phyloP scores from a whole-genome alignment of 2,329 filamentous ascomycete species.

The Fusarium citri region DNA sequence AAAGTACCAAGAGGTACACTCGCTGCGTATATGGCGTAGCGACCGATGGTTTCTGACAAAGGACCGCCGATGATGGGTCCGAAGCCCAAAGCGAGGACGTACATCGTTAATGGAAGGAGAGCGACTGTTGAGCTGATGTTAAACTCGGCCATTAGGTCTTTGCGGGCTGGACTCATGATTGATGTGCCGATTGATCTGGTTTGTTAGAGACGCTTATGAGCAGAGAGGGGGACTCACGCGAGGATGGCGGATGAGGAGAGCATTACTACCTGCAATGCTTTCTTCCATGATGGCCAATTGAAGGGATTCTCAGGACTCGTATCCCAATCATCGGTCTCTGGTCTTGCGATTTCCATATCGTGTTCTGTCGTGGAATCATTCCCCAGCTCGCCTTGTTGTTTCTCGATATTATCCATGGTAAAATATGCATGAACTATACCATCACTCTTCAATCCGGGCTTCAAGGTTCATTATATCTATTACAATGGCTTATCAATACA shows the following conservation, averaged over 20 bases:
- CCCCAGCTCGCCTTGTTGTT: slow-evolving; percentile 5
- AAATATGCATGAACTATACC: background rate
- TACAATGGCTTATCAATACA: background rate
- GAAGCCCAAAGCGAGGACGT: slow-evolving; percentile 69
- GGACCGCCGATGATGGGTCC: slow-evolving; percentile 71
- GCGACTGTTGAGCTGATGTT: slow-evolving; percentile 65
- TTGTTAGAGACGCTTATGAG: background rate
- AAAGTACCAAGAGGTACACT: slow-evolving; percentile 61
- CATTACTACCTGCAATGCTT: slow-evolving; percentile 55
- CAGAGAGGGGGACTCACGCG: slow-evolving; percentile 50
- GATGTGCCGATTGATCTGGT: slow-evolving; percentile 28
- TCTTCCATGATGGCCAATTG: slow-evolving; percentile 61
- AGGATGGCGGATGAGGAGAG: slow-evolving; percentile 55
- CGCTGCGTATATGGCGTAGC: slow-evolving; percentile 63
- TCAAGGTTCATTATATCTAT: background rate
- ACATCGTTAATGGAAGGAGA: slow-evolving; percentile 69
- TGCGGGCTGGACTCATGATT: slow-evolving; percentile 35
- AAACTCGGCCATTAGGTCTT: slow-evolving; percentile 64
- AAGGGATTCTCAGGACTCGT: slow-evolving; percentile 60
- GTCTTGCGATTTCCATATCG: slow-evolving; percentile 47
- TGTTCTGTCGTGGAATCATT: slow-evolving; percentile 36
- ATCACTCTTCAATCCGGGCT: background rate
- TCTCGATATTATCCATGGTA: slow-evolving; percentile 19
- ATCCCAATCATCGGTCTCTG: slow-evolving; percentile 47
- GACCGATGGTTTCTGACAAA: slow-evolving; percentile 67